Conservation (phyloP, 495 filamentous ascomycete genomes). For the Penicillium daleae region DNA sequence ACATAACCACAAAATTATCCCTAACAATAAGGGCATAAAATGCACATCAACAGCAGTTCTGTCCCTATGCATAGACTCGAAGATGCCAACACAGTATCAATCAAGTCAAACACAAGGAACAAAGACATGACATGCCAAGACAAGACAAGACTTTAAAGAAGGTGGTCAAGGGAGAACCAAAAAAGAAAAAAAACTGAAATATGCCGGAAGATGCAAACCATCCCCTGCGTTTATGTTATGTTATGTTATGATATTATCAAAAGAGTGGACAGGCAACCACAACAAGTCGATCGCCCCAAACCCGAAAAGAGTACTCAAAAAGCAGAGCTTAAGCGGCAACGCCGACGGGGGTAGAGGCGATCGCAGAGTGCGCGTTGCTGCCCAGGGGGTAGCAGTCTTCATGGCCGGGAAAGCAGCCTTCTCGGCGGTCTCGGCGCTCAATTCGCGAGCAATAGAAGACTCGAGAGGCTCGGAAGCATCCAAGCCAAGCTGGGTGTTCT, state of each 20-base stretch:
- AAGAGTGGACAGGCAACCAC: conserved; percentile 7
- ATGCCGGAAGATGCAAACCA: conserved; percentile 1
- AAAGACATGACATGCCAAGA: conserved; percentile 6
- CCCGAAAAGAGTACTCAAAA: background rate
- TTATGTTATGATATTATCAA: conserved; percentile 6
- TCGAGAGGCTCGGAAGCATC: conserved; percentile 46
- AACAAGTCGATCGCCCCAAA: conserved; percentile 5
- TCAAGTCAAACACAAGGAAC: background rate
- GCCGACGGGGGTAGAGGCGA: conserved; percentile 36
- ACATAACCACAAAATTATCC: conserved; percentile 3
- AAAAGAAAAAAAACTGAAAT: background rate
- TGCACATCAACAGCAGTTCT: background rate
- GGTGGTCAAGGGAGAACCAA: conserved; percentile 5
- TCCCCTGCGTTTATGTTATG: background rate
- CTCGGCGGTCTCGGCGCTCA: conserved; percentile 30
- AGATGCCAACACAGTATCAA: conserved; percentile 3
- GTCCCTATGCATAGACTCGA: background rate
- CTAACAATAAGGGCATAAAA: background rate
- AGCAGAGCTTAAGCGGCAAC: conserved; percentile 37
- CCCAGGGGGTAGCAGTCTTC: conserved; percentile 36
- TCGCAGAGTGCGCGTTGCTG: conserved; percentile 28
- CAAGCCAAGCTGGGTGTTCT: conserved; percentile 80
- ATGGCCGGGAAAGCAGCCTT: conserved; percentile 21
- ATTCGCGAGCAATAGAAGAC: conserved; percentile 43
- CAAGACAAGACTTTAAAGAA: background rate